These are phyloP conservation scores for Hypoxylon intermedium DNA, from an alignment of 495 filamentous ascomycete genomes.

Conservation along the genomic window DNA sequence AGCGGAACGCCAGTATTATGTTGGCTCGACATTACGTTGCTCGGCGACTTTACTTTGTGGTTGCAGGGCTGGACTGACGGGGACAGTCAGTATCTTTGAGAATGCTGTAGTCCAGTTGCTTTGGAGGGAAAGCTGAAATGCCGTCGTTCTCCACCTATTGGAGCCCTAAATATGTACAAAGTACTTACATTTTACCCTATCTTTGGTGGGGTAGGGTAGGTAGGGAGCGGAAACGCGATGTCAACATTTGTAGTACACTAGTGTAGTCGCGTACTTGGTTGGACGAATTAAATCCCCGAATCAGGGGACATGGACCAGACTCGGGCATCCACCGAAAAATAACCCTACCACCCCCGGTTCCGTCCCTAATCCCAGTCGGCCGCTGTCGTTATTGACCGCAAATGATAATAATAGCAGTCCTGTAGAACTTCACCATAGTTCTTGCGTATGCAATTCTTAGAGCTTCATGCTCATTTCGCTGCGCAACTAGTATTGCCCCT, in stretches of 20 bases:
- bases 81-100: too few relatives aligned
- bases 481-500: conserved; percentile 16
- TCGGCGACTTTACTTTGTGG: background rate
- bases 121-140: too few relatives aligned
- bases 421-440: conserved; percentile 19
- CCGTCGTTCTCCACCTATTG: too few relatives aligned
- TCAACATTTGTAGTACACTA: too few relatives aligned
- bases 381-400: conserved; percentile 34
- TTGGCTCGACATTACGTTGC: conserved; percentile 65
- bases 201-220: conserved; percentile 8
- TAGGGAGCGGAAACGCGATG: conserved; percentile 34
- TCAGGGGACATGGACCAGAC: background rate
- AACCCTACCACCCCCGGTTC: conserved; percentile 29
- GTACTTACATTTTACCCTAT: background rate
- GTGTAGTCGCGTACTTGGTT: conserved; percentile 25
- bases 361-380: conserved; percentile 25
- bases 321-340: conserved; percentile 17
- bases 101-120: too few relatives aligned
- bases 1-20: conserved; percentile 66
- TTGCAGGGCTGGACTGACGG: too few relatives aligned
- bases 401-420: conserved; percentile 26
- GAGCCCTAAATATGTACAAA: background rate
- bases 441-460: conserved; percentile 15
- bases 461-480: conserved; percentile 1
- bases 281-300: conserved; percentile 27